A percentile compares a stretch with the other conserved stretches of the same genome.
Evolutionary conservation across 2,329 filamentous ascomycete genomes (phyloP).

Genomic region (Paramyrothecium sp.): DNA sequence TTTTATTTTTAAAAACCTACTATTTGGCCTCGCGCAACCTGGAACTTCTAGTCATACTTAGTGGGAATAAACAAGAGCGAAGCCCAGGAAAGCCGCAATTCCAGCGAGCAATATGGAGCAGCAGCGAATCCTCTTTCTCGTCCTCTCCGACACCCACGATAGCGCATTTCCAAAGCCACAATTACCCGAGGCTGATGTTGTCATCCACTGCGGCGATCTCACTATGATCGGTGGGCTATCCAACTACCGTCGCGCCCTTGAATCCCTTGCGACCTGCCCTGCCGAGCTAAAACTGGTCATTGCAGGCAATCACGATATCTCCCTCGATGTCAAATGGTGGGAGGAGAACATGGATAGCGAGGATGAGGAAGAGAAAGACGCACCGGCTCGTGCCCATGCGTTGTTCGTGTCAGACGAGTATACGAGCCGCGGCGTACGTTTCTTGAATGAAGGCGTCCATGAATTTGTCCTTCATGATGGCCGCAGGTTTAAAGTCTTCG

Average conservation of each 20-base stretch:
- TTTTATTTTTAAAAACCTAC: too few relatives aligned
- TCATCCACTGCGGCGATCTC: constrained; percentile 44
- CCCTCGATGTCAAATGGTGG: constrained; percentile 17
- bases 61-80: neutral
- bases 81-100: neutral
- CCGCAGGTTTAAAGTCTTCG: constrained; percentile 35
- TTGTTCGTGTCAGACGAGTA: constrained; percentile 1
- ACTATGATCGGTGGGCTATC: constrained; percentile 34
- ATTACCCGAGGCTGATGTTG: constrained; percentile 27
- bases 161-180: constrained; percentile 1
- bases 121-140: constrained; percentile 2
- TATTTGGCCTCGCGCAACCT: too few relatives aligned
- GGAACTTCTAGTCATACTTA: too few relatives aligned
- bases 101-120: neutral
- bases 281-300: constrained; percentile 43
- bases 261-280: constrained; percentile 29
- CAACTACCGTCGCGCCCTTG: constrained; percentile 32
- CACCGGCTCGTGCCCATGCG: constrained; percentile 2
- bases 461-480: constrained; percentile 33
- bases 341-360: constrained; percentile 24
- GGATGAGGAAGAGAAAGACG: constrained; percentile 1
- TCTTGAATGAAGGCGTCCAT: constrained; percentile 37
- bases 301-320: constrained; percentile 45
- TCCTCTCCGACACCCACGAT: constrained; percentile 6
- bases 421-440: constrained; percentile 17